A percentile compares a stretch with the other conserved stretches of the same genome.
phyloP scores from a whole-genome alignment of 1,284 basidiomycete species.

The Volvariella volvacea region DNA sequence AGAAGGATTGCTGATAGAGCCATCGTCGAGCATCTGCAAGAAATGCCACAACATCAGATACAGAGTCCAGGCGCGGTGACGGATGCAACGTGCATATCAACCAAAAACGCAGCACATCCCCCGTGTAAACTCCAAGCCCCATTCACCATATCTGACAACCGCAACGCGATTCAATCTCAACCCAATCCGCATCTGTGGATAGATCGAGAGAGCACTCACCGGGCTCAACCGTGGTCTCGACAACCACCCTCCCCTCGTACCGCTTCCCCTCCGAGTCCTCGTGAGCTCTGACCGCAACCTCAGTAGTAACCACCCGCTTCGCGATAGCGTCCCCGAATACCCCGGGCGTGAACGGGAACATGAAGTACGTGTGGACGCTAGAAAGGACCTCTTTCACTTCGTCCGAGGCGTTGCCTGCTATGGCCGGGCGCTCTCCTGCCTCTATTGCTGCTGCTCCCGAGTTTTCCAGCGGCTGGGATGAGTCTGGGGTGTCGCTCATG shows the following conservation, averaged over 20 bases:
- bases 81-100: constrained; percentile 38
- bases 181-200: too few species aligned
- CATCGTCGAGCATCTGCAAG: constrained; percentile 37
- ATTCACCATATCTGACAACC: constrained; percentile 43
- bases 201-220: constrained; percentile 32
- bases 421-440: too few species aligned
- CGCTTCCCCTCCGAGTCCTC: constrained; percentile 39
- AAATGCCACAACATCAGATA: not conserved
- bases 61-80: too few species aligned
- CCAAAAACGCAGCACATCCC: constrained; percentile 42
- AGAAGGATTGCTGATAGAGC: constrained; percentile 16
- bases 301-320: constrained; percentile 27
- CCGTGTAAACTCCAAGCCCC: constrained; percentile 39
- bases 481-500: too few species aligned
- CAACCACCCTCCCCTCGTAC: constrained; percentile 39
- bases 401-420: constrained; percentile 37
- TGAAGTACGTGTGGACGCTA: constrained; percentile 16
- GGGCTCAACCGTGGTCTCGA: constrained; percentile 39
- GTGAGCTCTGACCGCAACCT: constrained; percentile 34
- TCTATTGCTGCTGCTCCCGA: too few species aligned
- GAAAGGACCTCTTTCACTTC: constrained; percentile 29
- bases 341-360: constrained; percentile 1
- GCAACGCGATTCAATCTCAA: too few species aligned
- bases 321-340: constrained; percentile 17
- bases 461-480: too few species aligned